Evolutionary conservation across 495 filamentous ascomycete species (phyloP), one percentile per base, ranked within the genome.

Genomic region (Barbatosphaeria neglecta): DNA sequence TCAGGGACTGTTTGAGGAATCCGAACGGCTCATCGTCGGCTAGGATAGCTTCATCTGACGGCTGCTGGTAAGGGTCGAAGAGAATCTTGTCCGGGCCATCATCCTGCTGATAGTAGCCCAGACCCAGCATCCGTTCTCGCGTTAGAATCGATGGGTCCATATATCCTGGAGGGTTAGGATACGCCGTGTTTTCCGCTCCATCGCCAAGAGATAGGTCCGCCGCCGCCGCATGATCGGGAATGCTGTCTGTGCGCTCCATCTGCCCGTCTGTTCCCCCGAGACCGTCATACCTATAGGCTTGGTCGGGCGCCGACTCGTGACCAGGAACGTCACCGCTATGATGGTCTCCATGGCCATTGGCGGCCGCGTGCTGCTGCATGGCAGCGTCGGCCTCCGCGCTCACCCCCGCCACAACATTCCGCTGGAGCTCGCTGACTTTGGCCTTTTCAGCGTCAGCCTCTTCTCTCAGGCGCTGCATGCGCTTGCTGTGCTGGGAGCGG

Each of bases 21-120:
- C 73, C 70, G 16, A 68, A 65, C 45, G 65, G 66, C 43, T 72
- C 63, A 20, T 68, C 59, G 10, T 67, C 57, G 5, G 50, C 41
- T 10, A 45, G 47, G 24, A 72, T 37, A 3, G 45, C 55, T 15
- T 72, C 70, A 1, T 59, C 59, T 22, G 65, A 50, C 6, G 69
- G 70, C 31, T 54, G 51, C 51, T 74, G 68, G 49, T 72, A 74
- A 20, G 66, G 62, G 37, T 74, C 69, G 43, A 74, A 74, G 6
- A 74, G 46, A 54, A 74, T 74, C 49, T 49, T 68, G 48, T 74
- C 70, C 7, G 68, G 55, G 44, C 64, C 69, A 47, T 73, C 71
- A 43, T 73, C 71, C 51, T 75, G 72, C 40, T 75, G 62, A 51
- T 74, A 77, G 55, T 73, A 75, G 18, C 73, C 73, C 57, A 71